Base-by-base conservation (phyloP, 345 rosid genomes). In the Diplotaxis tenuifolia region DNA sequence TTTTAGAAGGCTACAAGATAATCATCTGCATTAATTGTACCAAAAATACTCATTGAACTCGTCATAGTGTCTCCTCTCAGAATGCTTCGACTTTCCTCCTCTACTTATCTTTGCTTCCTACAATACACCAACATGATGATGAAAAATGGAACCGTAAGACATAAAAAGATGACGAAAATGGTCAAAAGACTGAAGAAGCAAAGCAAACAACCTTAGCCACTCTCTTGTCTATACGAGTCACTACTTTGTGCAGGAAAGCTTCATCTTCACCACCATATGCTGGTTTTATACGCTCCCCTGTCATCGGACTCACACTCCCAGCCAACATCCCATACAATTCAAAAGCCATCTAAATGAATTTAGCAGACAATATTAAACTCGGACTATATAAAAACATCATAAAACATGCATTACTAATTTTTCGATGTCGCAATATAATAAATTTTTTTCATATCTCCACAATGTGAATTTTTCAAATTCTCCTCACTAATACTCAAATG, bases 61-160 rank as follows among this genome's bases (percentile, higher is more conserved):
- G 18, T 88, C 90, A 62, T 88, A 88, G 70, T 88, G 84, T 71
- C 90, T 84, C 93, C 93, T 86, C 54, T 86, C 88, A 47, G 88
- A 83, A 84, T 88, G 93, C 85, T 86, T 86, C 40, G 86, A 83
- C 67, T 67, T 86, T 40, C 93, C 90, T 72, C 75, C 88, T 77
- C 75, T 82, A 68, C 90, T 86, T 78, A 81, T 80, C 71, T 74
- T 75, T 74, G 93, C 87, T 86, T 88, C 93, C 93, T 88, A 62
- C 10, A 57, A 61, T 60, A 57, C 31, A 72, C 34, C 27, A 70
- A 50, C 9, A 54, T 27, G 42, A 53, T 62, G 18, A 75, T 54
- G 32, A 47, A 56, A 57, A 62, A 45, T 4, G n/a, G 1, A 23
- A 64, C 11, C 18, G 5, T 27, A 62, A 4, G 28, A 55, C 58